Percentiles rank a stretch among this genome's conserved stretches.
Evolutionary conservation across 2,329 filamentous ascomycete genomes (phyloP).

Genomic region (Trichoderma pleuroti): DNA sequence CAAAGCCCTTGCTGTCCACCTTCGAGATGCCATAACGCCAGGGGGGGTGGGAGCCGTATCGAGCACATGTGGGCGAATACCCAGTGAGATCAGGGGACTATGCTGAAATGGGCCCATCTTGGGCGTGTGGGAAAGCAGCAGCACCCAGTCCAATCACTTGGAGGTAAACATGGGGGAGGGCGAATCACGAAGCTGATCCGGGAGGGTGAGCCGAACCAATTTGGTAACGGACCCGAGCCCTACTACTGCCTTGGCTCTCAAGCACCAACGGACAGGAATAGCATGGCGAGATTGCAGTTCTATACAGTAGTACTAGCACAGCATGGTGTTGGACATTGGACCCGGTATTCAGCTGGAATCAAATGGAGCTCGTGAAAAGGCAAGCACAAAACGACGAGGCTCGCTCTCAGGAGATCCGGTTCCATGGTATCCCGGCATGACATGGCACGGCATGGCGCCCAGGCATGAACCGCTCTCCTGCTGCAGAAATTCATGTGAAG

Average conservation of each 20-base stretch:
- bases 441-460: background rate
- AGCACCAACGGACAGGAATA: background rate
- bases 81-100: conserved; percentile 4
- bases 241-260: conserved; percentile 1
- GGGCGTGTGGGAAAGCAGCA: background rate
- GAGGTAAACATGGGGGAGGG: conserved; percentile 1
- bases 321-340: background rate
- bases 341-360: background rate
- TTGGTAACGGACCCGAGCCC: conserved; percentile 8
- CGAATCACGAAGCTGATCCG: conserved; percentile 16
- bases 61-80: background rate
- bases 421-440: background rate
- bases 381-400: background rate
- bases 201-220: conserved; percentile 5
- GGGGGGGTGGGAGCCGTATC: background rate
- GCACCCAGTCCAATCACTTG: background rate
- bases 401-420: background rate
- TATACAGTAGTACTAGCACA: no score
- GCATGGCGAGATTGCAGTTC: conserved; percentile 9
- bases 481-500: background rate
- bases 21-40: background rate
- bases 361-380: background rate
- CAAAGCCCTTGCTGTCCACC: background rate
- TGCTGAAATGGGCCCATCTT: conserved; percentile 10
- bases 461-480: background rate